Conservation (phyloP, 257 asterid genomes). For the Nemophila menziesii region DNA sequence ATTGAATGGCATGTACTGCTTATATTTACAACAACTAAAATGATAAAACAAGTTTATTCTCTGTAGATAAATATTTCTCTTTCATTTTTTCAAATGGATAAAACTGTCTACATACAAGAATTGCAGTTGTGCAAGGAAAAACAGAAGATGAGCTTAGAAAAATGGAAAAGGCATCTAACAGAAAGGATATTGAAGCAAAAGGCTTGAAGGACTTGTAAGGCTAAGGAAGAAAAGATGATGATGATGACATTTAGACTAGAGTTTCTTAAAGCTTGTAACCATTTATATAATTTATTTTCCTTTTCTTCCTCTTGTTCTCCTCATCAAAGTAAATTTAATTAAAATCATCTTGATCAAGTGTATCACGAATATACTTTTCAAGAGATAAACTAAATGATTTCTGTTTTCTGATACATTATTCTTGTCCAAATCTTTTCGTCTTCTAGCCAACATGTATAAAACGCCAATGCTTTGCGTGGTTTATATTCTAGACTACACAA, state of each 20-base stretch:
- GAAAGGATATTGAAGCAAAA: constrained; percentile 19
- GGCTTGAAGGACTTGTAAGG: constrained; percentile 36
- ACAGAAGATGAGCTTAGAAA: too few relatives aligned
- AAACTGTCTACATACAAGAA: too few relatives aligned
- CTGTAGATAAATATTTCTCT: too few relatives aligned
- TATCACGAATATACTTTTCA: too few relatives aligned
- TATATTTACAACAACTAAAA: too few relatives aligned
- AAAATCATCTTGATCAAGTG: too few relatives aligned
- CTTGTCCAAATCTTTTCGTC: constrained; percentile 36
- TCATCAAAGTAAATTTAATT: too few relatives aligned
- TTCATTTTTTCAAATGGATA: too few relatives aligned
- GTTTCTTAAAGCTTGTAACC: not conserved
- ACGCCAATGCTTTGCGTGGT: constrained; percentile 68
- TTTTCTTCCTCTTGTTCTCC: not conserved
- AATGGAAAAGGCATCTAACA: constrained; percentile 22
- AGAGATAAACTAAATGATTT: too few relatives aligned
- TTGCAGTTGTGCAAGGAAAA: too few relatives aligned
- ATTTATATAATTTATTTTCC: not conserved
- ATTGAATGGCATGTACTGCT: too few relatives aligned
- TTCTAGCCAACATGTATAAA: constrained; percentile 62
- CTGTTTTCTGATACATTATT: not conserved
- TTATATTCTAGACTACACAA: constrained; percentile 89
- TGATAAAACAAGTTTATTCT: too few relatives aligned
- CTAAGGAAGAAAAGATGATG: constrained; percentile 9
- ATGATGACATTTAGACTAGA: constrained; percentile 12